Evolutionary conservation across 2,329 filamentous ascomycete genomes (phyloP).

Genomic region (Colletotrichum aenigma): DNA sequence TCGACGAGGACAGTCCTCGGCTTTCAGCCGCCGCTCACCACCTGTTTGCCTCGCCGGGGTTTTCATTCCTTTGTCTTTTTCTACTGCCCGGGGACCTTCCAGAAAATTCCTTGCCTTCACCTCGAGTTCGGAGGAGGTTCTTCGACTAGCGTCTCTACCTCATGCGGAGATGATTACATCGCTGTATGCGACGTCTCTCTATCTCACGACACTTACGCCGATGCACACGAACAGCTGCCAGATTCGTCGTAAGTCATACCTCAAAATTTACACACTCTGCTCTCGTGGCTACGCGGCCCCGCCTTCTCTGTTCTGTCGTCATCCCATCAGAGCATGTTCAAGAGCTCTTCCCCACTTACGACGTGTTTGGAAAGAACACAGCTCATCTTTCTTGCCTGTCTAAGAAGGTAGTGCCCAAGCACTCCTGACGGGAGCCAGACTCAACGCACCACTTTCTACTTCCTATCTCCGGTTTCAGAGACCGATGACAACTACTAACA

Average conservation of each 20-base stretch:
- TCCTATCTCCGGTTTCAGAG: not conserved
- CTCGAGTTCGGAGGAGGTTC: not conserved
- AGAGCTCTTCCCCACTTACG: not conserved
- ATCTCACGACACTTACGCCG: not conserved
- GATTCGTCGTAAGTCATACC: not conserved
- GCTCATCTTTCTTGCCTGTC: not conserved
- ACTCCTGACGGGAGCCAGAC: not conserved
- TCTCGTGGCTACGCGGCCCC: not conserved
- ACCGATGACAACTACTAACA: not conserved
- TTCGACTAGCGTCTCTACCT: not conserved
- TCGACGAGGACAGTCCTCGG: not conserved
- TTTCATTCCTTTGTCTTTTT: not conserved
- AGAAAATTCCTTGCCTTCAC: not conserved
- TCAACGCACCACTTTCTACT: not conserved
- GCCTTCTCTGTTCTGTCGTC: not conserved
- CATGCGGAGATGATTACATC: not conserved
- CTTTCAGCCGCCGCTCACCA: not conserved
- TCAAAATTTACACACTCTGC: not conserved
- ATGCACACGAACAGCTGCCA: not conserved
- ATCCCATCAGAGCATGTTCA: not conserved
- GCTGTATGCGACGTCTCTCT: not conserved
- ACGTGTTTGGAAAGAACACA: not conserved
- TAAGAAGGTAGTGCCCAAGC: not conserved
- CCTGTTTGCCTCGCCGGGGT: not conserved
- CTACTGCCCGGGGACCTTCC: not conserved